Base-by-base conservation (phyloP, 1,284 basidiomycete genomes). In the Pterula multifida region DNA sequence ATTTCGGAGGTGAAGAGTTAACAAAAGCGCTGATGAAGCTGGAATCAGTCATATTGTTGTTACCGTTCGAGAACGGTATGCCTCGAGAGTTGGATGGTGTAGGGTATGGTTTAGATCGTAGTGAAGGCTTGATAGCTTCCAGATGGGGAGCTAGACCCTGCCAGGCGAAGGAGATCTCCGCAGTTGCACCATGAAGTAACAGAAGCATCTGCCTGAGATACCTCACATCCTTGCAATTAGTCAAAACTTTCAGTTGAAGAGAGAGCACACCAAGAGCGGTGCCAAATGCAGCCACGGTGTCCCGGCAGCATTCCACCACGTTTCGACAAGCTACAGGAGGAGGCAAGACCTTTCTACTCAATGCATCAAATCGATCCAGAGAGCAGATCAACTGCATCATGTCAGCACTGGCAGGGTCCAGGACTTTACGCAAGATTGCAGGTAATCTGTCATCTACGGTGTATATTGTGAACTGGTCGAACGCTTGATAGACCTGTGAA, bases 131-230 rank as follows among this genome's bases (percentile, higher is more conserved):
- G 47, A 95, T 78, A 12, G 80, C 75, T 22, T 82, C 79, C 1
- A 91, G 68, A 28, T 91, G 75, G 2, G 85, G 84, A 3, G 76
- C 69, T 69, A 98, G 85, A 19, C 73, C 68, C 58, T 78, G 76
- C 93, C 95, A 98, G 12, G 92, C 84, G 57, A 78, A 76, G 1
- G 85, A 81, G 45, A 98, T 81, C 66, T 99, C 96, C 2, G 85
- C 88, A 61, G 85, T 83, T 13, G 90, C 88, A 3, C 92, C 94
- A 60, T 93, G 94, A 24, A 98, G 74, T 65, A 90, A 85, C 49
- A 98, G 67, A 36, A 97, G 66, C 61, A 98, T 78, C 55, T 90
- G 90, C 26, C 95, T 75, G 26, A 92, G 82, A 64, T 91, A 96
- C 15, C 94, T 79, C 21, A 86, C 78, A 63, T 98, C 94, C 53